Percentiles rank a stretch among this genome's conserved stretches.
These are phyloP conservation scores for Cryptococcus sp. DNA, from an alignment of 1,284 basidiomycete genomes.

Conservation along the genomic window DNA sequence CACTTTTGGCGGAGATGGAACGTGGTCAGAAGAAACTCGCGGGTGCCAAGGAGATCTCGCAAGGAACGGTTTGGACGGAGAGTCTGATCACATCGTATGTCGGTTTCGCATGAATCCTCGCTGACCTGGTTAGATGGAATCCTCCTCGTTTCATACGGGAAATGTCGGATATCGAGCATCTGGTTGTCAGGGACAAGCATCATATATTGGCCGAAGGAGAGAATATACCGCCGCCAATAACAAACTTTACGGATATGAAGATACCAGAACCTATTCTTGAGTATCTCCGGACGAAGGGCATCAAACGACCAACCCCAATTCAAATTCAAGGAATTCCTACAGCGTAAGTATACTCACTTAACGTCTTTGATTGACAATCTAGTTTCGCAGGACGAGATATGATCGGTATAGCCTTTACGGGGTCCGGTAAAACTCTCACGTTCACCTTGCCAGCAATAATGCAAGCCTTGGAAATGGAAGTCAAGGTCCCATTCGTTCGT, in stretches of 20 bases:
- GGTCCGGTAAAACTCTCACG: conserved; percentile 84
- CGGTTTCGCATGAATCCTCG: background rate
- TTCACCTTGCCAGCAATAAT: conserved; percentile 94
- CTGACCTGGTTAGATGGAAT: conserved; percentile 62
- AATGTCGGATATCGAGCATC: conserved; percentile 64
- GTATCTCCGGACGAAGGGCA: conserved; percentile 77
- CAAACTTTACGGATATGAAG: conserved; percentile 98
- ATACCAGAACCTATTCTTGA: conserved; percentile 78
- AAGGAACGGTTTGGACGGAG: conserved; percentile 86
- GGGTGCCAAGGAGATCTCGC: conserved; percentile 85
- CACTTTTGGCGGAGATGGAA: conserved; percentile 86
- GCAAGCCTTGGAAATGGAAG: conserved; percentile 89
- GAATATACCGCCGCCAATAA: conserved; percentile 84
- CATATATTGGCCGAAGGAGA: conserved; percentile 91
- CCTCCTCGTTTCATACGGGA: conserved; percentile 79
- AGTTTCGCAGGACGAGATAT: conserved; percentile 87
- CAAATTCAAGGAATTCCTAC: conserved; percentile 95
- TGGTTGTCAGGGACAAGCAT: conserved; percentile 75
- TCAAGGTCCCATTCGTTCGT: conserved; percentile 77
- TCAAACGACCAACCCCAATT: conserved; percentile 85
- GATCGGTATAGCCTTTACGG: conserved; percentile 93
- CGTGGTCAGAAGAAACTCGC: conserved; percentile 79
- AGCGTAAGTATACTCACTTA: conserved; percentile 58
- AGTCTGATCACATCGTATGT: conserved; percentile 73
- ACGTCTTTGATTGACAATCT: conserved; percentile 4